Evolutionary conservation across 2,329 filamentous ascomycete genomes (phyloP), one percentile per base, ranked within the genome.

Genomic region (Fusarium papillatum): DNA sequence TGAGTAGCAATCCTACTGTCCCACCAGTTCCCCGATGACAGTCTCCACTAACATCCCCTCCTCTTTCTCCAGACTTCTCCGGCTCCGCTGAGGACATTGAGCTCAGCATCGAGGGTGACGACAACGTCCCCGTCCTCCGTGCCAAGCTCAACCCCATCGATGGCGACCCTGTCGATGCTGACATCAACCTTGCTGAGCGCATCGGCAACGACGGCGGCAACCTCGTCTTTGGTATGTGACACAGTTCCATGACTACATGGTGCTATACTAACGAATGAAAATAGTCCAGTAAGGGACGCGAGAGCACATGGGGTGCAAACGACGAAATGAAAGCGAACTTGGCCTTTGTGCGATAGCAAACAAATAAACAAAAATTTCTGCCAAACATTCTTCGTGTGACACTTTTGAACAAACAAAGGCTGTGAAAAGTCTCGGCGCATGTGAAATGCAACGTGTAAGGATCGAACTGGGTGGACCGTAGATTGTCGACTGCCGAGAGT

Each of bases 131-230:
- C 43, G 78, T 92, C 55, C 88, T 92, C 57, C 88, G 89, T 22
- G 90, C 89, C 43, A 70, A 59, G 0, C 85, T 92, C 38, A 77
- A 70, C 46, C 84, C 86, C 38, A 61, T 80, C 2, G 83, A 88
- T 0, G 89, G 89, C 46, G 83, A 90, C 22, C 65, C 69, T 2
- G 69, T 83, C 2, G 69, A 81, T 9, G 81, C 84, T 43, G 86
- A 92, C 76, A 74, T 92, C 74, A 92, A 92, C 84, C 85, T 92
- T 8, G 80, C 86, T 4, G 89, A 91, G 86, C 84, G 88, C 70
- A 85, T 92, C 66, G 81, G 82, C 70, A 92, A 92, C 82, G 76
- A 87, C 24, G 80, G 89, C 75, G 90, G 90, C n/a, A 38, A 24
- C 34, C 57, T 80, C 2, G 62, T 78, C 41, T 80, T 48, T 14